Conservation (phyloP, 441 rosid species). For the Gossypium aridum region DNA sequence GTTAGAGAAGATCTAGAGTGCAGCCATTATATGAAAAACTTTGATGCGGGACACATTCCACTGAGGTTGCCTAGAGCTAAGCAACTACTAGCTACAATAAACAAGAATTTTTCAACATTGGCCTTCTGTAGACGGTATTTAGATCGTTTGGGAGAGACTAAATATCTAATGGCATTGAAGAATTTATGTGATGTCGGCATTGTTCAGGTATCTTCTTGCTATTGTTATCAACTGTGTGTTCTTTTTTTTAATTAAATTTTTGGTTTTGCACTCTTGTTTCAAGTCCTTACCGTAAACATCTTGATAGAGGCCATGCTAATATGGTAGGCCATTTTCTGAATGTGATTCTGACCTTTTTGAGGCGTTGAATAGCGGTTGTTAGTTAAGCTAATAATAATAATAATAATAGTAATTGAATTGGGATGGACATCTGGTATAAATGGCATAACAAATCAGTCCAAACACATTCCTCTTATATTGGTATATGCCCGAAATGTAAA, state of each 20-base stretch:
- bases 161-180: slow-evolving; percentile 81
- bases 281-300: not conserved
- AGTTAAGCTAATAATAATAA: too few species aligned
- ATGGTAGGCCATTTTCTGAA: not conserved
- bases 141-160: slow-evolving; percentile 90
- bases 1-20: slow-evolving; percentile 95
- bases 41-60: slow-evolving; percentile 74
- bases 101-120: slow-evolving; percentile 88
- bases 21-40: slow-evolving; percentile 92
- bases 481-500: too few species aligned
- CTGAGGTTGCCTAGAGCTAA: slow-evolving; percentile 87
- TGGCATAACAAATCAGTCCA: too few species aligned
- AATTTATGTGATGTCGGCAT: slow-evolving; percentile 80
- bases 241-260: not conserved
- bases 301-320: not conserved
- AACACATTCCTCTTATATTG: too few species aligned
- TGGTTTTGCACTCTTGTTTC: not conserved
- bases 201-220: slow-evolving; percentile 60
- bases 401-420: too few species aligned
- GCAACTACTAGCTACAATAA: slow-evolving; percentile 85
- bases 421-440: too few species aligned
- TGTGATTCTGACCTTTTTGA: not conserved
- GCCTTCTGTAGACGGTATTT: slow-evolving; percentile 85
- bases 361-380: too few species aligned
- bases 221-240: not conserved